These are phyloP conservation scores for Gentiana dahurica DNA, from an alignment of 257 asterid genomes.

Conservation along the genomic window DNA sequence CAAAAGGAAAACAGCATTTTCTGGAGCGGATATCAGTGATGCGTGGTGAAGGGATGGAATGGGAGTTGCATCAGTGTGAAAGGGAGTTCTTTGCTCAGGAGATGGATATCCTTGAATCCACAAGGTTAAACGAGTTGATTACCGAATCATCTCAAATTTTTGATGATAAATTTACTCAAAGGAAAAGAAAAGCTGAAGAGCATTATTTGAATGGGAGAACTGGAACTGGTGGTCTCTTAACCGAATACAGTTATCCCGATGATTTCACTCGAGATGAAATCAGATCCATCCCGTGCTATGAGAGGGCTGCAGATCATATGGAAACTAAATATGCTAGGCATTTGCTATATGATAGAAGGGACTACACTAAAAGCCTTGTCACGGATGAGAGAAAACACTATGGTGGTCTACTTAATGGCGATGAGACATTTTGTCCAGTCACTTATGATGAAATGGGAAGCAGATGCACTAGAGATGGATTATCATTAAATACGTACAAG, in stretches of 20 bases:
- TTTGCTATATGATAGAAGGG: conserved; percentile 23
- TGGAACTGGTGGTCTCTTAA: conserved; percentile 16
- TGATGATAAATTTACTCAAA: conserved; percentile 15
- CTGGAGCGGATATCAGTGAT: conserved; percentile 16
- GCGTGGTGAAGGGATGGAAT: conserved; percentile 15
- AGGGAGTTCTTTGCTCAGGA: conserved; percentile 19
- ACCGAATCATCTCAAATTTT: conserved; percentile 13
- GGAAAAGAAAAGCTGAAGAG: conserved; percentile 16
- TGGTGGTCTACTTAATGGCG: conserved; percentile 13
- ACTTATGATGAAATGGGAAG: conserved; percentile 20
- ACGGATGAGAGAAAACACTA: conserved; percentile 16
- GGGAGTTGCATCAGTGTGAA: conserved; percentile 16
- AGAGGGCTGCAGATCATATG: conserved; percentile 15
- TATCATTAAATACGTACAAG: conserved; percentile 18
- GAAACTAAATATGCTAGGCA: conserved; percentile 17
- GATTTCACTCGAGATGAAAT: conserved; percentile 17
- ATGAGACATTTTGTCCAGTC: conserved; percentile 10
- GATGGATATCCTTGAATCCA: conserved; percentile 12
- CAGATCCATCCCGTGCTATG: conserved; percentile 12
- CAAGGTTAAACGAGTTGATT: conserved; percentile 14
- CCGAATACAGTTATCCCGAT: conserved; percentile 12
- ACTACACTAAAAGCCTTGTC: conserved; percentile 18
- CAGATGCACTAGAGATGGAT: conserved; percentile 14
- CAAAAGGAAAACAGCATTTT: conserved; percentile 15
- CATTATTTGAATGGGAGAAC: conserved; percentile 21